Conservation (phyloP, 768 basidiomycete genomes). For the Suillus clintonianus region DNA sequence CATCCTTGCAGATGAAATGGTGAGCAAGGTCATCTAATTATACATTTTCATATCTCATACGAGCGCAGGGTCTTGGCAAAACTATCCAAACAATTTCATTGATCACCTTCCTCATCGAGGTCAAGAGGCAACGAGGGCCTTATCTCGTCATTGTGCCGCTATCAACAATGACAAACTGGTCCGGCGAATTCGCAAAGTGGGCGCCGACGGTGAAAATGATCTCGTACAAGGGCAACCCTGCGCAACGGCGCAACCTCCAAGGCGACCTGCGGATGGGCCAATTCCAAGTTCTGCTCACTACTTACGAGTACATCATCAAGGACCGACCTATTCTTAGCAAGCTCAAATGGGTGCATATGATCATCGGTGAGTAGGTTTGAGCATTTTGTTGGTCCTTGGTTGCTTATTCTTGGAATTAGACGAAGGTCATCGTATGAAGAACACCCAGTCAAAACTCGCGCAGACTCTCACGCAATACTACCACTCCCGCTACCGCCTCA, state of each 20-base stretch:
- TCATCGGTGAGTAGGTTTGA: conserved; percentile 64
- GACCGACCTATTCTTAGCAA: conserved; percentile 89
- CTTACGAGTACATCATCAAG: conserved; percentile 98
- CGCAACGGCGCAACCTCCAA: conserved; percentile 77
- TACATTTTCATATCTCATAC: conserved; percentile 12
- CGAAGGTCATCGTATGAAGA: conserved; percentile 98
- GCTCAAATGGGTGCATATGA: conserved; percentile 97
- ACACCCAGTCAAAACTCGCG: conserved; percentile 85
- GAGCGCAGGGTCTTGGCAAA: conserved; percentile 83
- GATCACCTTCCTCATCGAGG: conserved; percentile 92
- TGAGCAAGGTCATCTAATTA: conserved; percentile 28
- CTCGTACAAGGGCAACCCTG: conserved; percentile 91
- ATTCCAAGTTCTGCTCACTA: conserved; percentile 92
- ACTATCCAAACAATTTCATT: conserved; percentile 95
- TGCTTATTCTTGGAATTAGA: conserved; percentile 44
- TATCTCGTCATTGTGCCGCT: conserved; percentile 95
- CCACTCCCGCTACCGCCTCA: conserved; percentile 89
- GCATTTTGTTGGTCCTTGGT: background rate
- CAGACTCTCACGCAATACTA: conserved; percentile 92
- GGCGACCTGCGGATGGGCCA: conserved; percentile 73
- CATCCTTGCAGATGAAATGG: conserved; percentile 95
- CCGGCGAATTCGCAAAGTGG: conserved; percentile 97
- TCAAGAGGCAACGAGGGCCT: conserved; percentile 87
- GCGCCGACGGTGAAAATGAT: conserved; percentile 79
- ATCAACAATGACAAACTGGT: conserved; percentile 97